A percentile compares a stretch with the other conserved stretches of the same genome.
Evolutionary conservation across 176 grass and related monocot genomes (phyloP).

Genomic region (Poa annua): DNA sequence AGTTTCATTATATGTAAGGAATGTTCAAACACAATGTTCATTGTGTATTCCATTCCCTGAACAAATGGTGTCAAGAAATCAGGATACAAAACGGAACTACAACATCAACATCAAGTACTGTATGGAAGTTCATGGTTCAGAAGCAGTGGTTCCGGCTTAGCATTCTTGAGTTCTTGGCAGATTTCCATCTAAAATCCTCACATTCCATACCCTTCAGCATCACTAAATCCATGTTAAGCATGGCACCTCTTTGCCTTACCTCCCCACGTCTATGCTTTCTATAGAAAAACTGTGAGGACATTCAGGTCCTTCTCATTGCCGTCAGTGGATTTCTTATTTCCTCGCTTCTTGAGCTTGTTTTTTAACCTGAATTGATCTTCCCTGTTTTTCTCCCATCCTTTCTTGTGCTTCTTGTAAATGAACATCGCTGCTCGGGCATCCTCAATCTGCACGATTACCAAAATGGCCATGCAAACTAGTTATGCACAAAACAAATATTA

Average conservation of each 20-base stretch:
- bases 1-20: constrained; percentile 15
- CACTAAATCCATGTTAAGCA: constrained; percentile 8
- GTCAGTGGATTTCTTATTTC: constrained; percentile 49
- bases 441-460: constrained; percentile 57
- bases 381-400: constrained; percentile 76
- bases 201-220: constrained; percentile 4
- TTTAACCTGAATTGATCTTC: constrained; percentile 68
- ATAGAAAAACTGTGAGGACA: constrained; percentile 49
- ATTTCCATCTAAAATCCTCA: neutral
- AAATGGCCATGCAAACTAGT: constrained; percentile 10
- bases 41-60: neutral
- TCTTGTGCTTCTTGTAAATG: constrained; percentile 90
- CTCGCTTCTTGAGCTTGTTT: constrained; percentile 56
- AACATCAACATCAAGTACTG: neutral
- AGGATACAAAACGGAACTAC: neutral
- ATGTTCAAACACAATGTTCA: constrained; percentile 33
- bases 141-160: neutral
- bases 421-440: constrained; percentile 91
- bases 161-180: neutral
- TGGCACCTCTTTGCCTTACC: neutral
- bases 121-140: neutral
- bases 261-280: neutral
- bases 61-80: constrained; percentile 4
- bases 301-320: constrained; percentile 37
- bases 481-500: constrained; percentile 17